These are phyloP conservation scores for Phytophthora boehmeriae DNA, from an alignment of 352 stramenopile species.

Conservation along the genomic window DNA sequence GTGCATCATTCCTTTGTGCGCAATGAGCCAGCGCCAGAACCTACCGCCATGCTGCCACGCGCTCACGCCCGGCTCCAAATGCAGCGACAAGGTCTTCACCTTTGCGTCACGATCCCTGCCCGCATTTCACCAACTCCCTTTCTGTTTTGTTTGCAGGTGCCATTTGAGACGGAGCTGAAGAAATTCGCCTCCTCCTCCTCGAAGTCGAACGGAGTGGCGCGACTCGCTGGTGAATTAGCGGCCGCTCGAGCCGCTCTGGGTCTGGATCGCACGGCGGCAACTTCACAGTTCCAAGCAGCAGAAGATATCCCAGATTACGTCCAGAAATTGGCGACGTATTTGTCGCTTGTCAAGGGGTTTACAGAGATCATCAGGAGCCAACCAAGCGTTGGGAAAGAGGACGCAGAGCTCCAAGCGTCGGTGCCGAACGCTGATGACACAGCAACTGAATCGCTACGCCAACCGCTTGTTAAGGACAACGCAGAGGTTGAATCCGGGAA, in stretches of 20 bases:
- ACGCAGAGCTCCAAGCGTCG: constrained; percentile 5
- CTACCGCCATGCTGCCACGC: constrained; percentile 65
- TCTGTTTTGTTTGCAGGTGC: constrained; percentile 26
- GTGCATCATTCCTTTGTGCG: not conserved
- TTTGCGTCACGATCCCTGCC: not conserved
- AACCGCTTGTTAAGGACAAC: constrained; percentile 48
- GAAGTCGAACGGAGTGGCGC: constrained; percentile 37
- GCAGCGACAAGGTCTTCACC: constrained; percentile 34
- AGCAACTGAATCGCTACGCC: constrained; percentile 17
- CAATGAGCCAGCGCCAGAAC: constrained; percentile 40
- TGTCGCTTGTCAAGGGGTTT: constrained; percentile 70
- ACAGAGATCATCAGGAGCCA: constrained; percentile 8
- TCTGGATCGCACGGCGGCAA: constrained; percentile 13
- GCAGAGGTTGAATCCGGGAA: not conserved
- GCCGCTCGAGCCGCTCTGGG: constrained; percentile 42
- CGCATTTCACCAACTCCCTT: not conserved
- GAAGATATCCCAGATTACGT: constrained; percentile 37
- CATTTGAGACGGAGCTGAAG: constrained; percentile 50
- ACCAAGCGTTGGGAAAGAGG: not conserved
- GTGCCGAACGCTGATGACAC: constrained; percentile 14
- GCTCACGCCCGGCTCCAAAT: constrained; percentile 42
- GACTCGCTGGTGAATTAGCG: constrained; percentile 48
- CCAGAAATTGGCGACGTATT: constrained; percentile 42
- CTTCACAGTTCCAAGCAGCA: constrained; percentile 21
- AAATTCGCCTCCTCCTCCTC: constrained; percentile 34